phyloP scores from a whole-genome alignment of 805 yeast species.

The Yamadazyma kitorensis region DNA sequence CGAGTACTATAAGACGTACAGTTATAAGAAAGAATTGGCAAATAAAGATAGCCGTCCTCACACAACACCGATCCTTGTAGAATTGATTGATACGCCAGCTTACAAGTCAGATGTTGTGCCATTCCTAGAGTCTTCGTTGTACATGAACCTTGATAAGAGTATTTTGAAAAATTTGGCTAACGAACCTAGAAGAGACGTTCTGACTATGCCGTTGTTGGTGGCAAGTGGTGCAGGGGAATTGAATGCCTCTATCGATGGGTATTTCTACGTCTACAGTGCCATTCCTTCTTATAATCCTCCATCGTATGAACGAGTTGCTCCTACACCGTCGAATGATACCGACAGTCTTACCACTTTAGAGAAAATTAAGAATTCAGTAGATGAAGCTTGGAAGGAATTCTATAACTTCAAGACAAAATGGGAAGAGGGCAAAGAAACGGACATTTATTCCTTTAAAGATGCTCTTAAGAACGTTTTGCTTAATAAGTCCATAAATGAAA shows the following conservation, averaged over 20 bases:
- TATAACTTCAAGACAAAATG: constrained; percentile 52
- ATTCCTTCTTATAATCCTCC: constrained; percentile 67
- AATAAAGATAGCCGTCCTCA: constrained; percentile 10
- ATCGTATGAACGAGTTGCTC: constrained; percentile 39
- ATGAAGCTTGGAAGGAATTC: constrained; percentile 75
- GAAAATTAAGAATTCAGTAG: constrained; percentile 52
- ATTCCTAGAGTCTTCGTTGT: constrained; percentile 68
- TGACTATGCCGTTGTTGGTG: constrained; percentile 64
- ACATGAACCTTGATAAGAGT: constrained; percentile 57
- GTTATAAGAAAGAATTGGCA: constrained; percentile 4
- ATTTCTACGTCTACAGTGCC: constrained; percentile 65
- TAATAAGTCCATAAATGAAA: constrained; percentile 25
- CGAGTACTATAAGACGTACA: constrained; percentile 10
- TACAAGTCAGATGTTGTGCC: constrained; percentile 70
- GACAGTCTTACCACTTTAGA: constrained; percentile 9
- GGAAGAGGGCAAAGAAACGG: constrained; percentile 66
- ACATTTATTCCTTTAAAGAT: constrained; percentile 57
- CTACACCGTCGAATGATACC: constrained; percentile 1
- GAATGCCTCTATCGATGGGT: constrained; percentile 75
- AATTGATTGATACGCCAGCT: constrained; percentile 73
- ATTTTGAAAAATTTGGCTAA: constrained; percentile 59
- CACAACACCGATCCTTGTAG: constrained; percentile 60
- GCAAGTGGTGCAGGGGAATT: constrained; percentile 79
- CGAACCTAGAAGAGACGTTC: constrained; percentile 59
- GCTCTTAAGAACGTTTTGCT: constrained; percentile 61